These are phyloP conservation scores for Clitopilus passeckerianus DNA, from an alignment of 768 basidiomycete species.

Conservation along the genomic window DNA sequence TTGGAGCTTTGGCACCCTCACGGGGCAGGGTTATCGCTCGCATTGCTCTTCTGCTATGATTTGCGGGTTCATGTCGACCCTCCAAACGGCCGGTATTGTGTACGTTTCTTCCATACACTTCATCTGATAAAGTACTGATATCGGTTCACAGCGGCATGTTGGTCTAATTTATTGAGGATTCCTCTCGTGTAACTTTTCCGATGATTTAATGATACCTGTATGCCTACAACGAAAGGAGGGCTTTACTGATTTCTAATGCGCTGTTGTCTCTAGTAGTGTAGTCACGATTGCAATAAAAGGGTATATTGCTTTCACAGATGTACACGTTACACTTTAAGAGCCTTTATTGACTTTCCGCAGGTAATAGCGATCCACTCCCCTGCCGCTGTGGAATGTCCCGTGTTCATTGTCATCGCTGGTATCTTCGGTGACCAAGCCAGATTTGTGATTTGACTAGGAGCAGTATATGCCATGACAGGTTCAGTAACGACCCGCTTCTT, in stretches of 20 bases:
- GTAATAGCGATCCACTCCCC: slow-evolving; percentile 89
- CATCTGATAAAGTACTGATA: slow-evolving; percentile 10
- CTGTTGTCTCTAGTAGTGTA: background rate
- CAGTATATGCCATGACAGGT: slow-evolving; percentile 82
- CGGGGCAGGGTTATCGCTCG: slow-evolving; percentile 67
- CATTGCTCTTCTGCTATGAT: slow-evolving; percentile 52
- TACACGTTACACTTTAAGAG: slow-evolving; percentile 62
- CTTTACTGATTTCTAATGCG: background rate
- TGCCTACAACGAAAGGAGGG: background rate
- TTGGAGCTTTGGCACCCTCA: slow-evolving; percentile 41
- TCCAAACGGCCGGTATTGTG: slow-evolving; percentile 25
- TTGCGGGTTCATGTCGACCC: slow-evolving; percentile 30
- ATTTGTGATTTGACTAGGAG: slow-evolving; percentile 72
- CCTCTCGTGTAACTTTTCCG: background rate
- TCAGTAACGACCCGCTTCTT: slow-evolving; percentile 72
- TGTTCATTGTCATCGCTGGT: slow-evolving; percentile 69
- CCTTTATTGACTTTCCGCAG: slow-evolving; percentile 77
- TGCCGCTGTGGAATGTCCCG: slow-evolving; percentile 64
- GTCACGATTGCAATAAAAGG: background rate
- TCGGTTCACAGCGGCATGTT: slow-evolving; percentile 14
- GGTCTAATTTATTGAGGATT: slow-evolving; percentile 6
- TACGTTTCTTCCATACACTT: slow-evolving; percentile 5
- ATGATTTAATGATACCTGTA: background rate
- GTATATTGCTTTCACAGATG: background rate
- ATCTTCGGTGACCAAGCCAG: slow-evolving; percentile 89